Evolutionary conservation across 495 filamentous ascomycete species (phyloP), one percentile per base, ranked within the genome.

Genomic region (Penicillium psychrofluorescens): DNA sequence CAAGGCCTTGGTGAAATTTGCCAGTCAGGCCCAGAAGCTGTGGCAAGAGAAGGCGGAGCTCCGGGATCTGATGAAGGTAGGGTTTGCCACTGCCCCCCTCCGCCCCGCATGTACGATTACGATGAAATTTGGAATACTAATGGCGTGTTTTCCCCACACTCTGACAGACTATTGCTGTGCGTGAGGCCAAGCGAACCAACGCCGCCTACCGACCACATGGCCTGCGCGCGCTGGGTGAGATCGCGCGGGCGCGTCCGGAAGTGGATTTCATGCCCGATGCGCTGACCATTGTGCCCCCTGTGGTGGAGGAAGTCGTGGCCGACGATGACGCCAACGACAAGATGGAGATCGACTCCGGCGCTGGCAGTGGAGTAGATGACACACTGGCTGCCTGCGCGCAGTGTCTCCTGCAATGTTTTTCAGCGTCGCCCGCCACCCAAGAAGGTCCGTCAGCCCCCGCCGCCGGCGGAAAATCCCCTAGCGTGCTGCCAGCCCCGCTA

Each of bases 141-240:
- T 22, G 4, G 22, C 22, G 4, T 16, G 1, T 22, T 6, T 22
- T 22, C 22, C 22, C 22, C 22, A 22, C 22, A 22, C 4, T 22
- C 22, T 6, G 22, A 22, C 44, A 72, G 68, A 59, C 55, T 7
- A 86, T 95, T 50, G 74, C 81, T 13, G 64, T 90, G 40, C 80
- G 91, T 40, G 92, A 98, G 75, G 89, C 89, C 8, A 95, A 89
- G 68, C 80, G 92, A 11, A 86, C 86, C 50, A 98, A 96, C 58
- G 75, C 77, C 16, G 62, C 69, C 2, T 98, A 95, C 63, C 79
- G 86, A 11, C 85, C 83, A 14, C 75, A 85, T 56, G 88, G 86
- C 12, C 67, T 95, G 43, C 65, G 71, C 40, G 82, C 77, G 34
- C 67, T 97, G 9, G 89, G 86, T 46, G 74, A 80, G 41, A 84